Percentiles rank a stretch among this genome's conserved stretches.
phyloP scores from a whole-genome alignment of 1,284 basidiomycete genomes.

The Ustilago nuda region DNA sequence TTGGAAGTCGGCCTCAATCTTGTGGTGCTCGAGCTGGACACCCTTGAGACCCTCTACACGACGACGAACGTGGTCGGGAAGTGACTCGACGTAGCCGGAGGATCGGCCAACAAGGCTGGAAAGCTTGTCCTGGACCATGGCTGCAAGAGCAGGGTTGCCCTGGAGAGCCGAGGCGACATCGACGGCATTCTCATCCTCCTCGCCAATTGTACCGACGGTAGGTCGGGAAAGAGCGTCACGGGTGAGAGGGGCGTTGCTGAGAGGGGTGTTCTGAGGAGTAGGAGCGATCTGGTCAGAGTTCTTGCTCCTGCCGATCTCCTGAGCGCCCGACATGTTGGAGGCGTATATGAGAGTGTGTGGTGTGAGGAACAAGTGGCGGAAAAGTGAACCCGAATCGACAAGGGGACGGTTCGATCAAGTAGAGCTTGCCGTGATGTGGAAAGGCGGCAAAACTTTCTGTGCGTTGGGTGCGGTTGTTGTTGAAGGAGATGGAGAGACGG shows the following conservation, averaged over 20 bases:
- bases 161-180: slow-evolving; percentile 56
- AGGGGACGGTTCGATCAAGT: background rate
- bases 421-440: slow-evolving; percentile 10
- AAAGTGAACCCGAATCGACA: background rate
- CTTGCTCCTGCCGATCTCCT: slow-evolving; percentile 57
- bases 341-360: background rate
- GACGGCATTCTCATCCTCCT: slow-evolving; percentile 63
- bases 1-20: slow-evolving; percentile 95
- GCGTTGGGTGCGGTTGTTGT: background rate
- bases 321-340: slow-evolving; percentile 48
- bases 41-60: slow-evolving; percentile 93
- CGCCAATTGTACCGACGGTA: slow-evolving; percentile 69
- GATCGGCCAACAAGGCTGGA: slow-evolving; percentile 80
- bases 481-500: background rate
- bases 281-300: slow-evolving; percentile 73
- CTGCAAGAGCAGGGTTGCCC: slow-evolving; percentile 68
- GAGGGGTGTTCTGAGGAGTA: slow-evolving; percentile 84
- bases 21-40: slow-evolving; percentile 90
- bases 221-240: slow-evolving; percentile 76
- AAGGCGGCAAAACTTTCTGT: slow-evolving; percentile 11
- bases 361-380: background rate
- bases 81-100: slow-evolving; percentile 86
- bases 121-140: slow-evolving; percentile 72
- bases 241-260: slow-evolving; percentile 78
- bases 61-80: slow-evolving; percentile 84